Conservation (phyloP, 108 stramenopile species). For the Skeletonema costatum region DNA sequence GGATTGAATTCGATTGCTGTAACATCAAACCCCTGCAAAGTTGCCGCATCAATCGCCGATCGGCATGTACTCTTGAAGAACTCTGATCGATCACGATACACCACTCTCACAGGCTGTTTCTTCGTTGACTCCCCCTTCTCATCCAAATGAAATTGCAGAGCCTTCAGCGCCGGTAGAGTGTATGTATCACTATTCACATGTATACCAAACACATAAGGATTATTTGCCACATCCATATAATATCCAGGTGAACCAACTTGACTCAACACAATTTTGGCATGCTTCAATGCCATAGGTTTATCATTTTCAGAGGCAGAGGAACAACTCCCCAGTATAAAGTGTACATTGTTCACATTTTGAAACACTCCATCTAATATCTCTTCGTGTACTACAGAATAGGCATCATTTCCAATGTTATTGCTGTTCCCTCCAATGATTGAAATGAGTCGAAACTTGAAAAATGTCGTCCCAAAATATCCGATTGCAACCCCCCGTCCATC, state of each 20-base stretch:
- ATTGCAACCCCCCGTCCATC: conserved; percentile 45
- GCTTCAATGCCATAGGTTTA: conserved; percentile 29
- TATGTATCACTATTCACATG: conserved; percentile 59
- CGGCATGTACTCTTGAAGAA: no score
- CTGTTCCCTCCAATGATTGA: conserved; percentile 56
- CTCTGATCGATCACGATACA: no score
- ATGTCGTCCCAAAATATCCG: conserved; percentile 41
- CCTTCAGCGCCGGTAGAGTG: conserved; percentile 29
- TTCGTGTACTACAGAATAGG: background rate
- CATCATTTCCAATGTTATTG: background rate
- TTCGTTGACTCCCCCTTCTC: no score
- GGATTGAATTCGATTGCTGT: no score
- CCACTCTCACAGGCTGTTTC: no score
- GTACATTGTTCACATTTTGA: background rate
- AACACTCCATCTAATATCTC: conserved; percentile 15
- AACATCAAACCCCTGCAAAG: no score
- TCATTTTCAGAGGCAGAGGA: conserved; percentile 34
- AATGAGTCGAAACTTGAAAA: conserved; percentile 51
- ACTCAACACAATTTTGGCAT: conserved; percentile 45
- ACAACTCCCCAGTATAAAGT: conserved; percentile 58
- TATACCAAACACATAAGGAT: conserved; percentile 64
- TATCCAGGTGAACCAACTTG: conserved; percentile 62
- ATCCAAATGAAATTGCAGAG: conserved; percentile 22
- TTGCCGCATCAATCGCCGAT: no score
- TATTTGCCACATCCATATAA: conserved; percentile 27